These are phyloP conservation scores for Xanthoconium separans DNA, from an alignment of 1,284 basidiomycete species.

Conservation along the genomic window DNA sequence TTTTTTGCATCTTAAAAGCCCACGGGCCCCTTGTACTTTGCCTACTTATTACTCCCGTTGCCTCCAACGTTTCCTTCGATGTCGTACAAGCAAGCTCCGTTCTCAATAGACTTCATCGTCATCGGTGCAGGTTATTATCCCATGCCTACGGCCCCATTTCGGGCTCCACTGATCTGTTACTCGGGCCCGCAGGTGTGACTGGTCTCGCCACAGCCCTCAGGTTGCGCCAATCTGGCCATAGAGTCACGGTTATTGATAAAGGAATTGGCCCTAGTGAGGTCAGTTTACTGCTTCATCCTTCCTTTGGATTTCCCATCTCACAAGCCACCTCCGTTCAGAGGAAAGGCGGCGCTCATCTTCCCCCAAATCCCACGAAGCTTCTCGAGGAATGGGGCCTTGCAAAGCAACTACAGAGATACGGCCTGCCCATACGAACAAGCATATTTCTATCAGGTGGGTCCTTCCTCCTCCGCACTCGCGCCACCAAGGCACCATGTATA, in stretches of 20 bases:
- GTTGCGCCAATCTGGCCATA: conserved; percentile 48
- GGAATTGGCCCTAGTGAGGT: conserved; percentile 29
- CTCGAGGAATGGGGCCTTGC: conserved; percentile 50
- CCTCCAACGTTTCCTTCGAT: conserved; percentile 5
- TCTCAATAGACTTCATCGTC: conserved; percentile 44
- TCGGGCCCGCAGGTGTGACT: conserved; percentile 34
- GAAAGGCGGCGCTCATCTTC: conserved; percentile 46
- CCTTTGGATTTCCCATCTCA: neutral
- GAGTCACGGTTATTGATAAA: conserved; percentile 48
- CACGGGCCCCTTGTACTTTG: neutral
- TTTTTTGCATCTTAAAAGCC: neutral
- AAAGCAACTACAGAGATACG: conserved; percentile 37
- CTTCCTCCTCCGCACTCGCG: neutral
- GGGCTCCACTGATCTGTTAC: neutral
- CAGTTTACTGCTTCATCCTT: neutral
- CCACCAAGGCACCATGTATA: neutral
- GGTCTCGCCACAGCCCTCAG: conserved; percentile 54
- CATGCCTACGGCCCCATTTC: neutral
- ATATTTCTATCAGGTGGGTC: conserved; percentile 28
- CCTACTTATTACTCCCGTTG: neutral
- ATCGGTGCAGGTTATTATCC: conserved; percentile 44
- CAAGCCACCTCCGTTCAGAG: conserved; percentile 16
- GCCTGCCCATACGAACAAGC: conserved; percentile 28
- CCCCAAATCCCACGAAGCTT: conserved; percentile 54
- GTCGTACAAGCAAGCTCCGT: conserved; percentile 26